Evolutionary conservation across 1,284 basidiomycete genomes (phyloP), one percentile per base, ranked within the genome.

Genomic region (Pseudozyma tsukubaensis): DNA sequence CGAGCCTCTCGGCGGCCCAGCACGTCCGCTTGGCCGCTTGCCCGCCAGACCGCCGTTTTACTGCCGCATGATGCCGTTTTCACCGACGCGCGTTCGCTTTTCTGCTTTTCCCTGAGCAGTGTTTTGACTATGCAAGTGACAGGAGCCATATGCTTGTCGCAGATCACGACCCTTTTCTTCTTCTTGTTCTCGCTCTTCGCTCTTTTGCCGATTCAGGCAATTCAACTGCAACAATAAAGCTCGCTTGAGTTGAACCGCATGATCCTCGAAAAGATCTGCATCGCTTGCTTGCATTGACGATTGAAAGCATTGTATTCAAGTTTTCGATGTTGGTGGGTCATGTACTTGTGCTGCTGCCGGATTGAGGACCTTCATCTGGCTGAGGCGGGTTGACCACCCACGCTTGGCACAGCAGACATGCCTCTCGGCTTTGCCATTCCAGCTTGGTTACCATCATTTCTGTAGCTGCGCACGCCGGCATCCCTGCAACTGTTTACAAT

Each of bases 61-160:
- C 29, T 8, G 32, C 36, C 50, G 62, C 51, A 56, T 18, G 54
- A 42, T 50, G 54, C 60, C 54, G 54, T 47, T 52, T 43, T 51
- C 54, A 63, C 52, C 52, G 48, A 62, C 18, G 43, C 19, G 47
- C 56, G 18, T 51, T 32, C 29, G 42, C 43, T 14, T 34, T 16
- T 35, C 10, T 16, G 3, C 12, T n/a, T 39, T 39, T n/a, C 8
- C 36, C 37, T 29, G 24, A 29, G 24, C 24, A 3, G 24, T 29
- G 24, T 29, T 29, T 29, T 29, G 24, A 29, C 24, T 29, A 29
- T 29, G 24, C 24, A 29, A 29, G 19, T 42, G 50, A 52, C 37
- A 39, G 37, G 37, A 29, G 24, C 24, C 24, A 29, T 13, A 40
- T 40, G 48, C 24, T 12, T 49, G 13, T 57, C 44, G 54, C 19